A percentile compares a stretch with the other conserved stretches of the same genome.
These are phyloP conservation scores for Lolium multiflorum DNA, from an alignment of 176 grass and related monocot species.

Conservation along the genomic window DNA sequence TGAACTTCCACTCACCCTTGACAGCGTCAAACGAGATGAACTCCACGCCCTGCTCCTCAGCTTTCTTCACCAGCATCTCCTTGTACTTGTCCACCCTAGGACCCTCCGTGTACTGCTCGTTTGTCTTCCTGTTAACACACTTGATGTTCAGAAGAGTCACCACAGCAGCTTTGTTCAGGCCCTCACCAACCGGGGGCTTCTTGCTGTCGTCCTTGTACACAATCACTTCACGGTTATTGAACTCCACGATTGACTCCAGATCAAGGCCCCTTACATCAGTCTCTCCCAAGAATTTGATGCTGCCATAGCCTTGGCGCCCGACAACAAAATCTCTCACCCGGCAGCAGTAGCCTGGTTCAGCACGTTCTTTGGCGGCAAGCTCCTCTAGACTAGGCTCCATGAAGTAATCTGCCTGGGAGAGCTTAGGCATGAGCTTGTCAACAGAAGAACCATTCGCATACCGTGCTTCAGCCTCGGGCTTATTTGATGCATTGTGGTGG, in stretches of 20 bases:
- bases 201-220: slow-evolving; percentile 82
- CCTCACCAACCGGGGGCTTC: slow-evolving; percentile 82
- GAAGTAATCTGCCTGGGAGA: slow-evolving; percentile 73
- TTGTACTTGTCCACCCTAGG: slow-evolving; percentile 71
- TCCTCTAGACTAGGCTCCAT: slow-evolving; percentile 73
- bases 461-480: slow-evolving; percentile 17
- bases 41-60: slow-evolving; percentile 74
- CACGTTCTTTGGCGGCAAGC: slow-evolving; percentile 82
- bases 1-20: slow-evolving; percentile 94
- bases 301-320: slow-evolving; percentile 72
- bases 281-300: slow-evolving; percentile 81
- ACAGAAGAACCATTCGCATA: slow-evolving; percentile 52
- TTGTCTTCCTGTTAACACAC: slow-evolving; percentile 81
- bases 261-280: slow-evolving; percentile 77
- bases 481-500: slow-evolving; percentile 18
- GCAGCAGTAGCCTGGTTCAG: slow-evolving; percentile 68
- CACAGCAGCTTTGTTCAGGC: slow-evolving; percentile 81
- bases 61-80: slow-evolving; percentile 74
- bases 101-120: slow-evolving; percentile 51
- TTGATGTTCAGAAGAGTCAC: slow-evolving; percentile 90
- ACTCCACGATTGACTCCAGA: slow-evolving; percentile 76
- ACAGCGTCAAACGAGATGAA: slow-evolving; percentile 68
- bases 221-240: slow-evolving; percentile 88
- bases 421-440: slow-evolving; percentile 75
- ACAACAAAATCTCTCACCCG: slow-evolving; percentile 78